Base-by-base conservation (phyloP, 495 filamentous ascomycete genomes). In the Neurospora sp. region DNA sequence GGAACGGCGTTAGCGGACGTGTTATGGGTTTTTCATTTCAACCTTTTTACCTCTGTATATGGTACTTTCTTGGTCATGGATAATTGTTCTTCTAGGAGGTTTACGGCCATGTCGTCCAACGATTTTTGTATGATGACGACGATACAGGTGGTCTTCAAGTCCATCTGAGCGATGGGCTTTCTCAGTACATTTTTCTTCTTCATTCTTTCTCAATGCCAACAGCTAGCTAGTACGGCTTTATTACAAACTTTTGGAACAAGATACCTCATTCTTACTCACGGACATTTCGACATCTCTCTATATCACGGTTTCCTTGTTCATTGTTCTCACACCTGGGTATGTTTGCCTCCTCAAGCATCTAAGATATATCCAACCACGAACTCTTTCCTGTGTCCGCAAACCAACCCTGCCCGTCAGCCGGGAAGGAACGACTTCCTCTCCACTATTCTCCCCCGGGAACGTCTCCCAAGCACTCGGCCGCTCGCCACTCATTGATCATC, bases 401-500 rank as follows among this genome's bases (percentile, higher is more conserved):
- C 39, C 39, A 40, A 40, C 39, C 9, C 9, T 8, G 4, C 10
- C 40, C 3, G 3, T 12, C 40, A 40, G 40, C 40, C 40, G 1
- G 40, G 40, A 40, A 40, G 10, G 9, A 12, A 40, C 40, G 9
- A 8, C 40, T 40, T 12, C 12, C 10, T 40, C 10, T 4, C 40
- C 9, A 40, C 9, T 12, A 40, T 40, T 12, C 39, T 40, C 4
- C 10, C 12, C 9, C 10, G 40, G 12, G 10, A 10, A 40, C 12
- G 40, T 40, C 10, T 40, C 40, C 40, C 40, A 40, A 12, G 10
- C 10, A 40, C 40, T 40, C 40, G 12, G 4, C 40, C 40, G 35
- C 40, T 40, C 38, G 8, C 6, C 35, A 37, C 35, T 37, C 35
- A 65, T 65, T 65, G 53, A 65, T 65, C 53, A 69, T 86, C 85